Conservation (phyloP, 352 stramenopile genomes). For the Halophytophthora batemanensis region DNA sequence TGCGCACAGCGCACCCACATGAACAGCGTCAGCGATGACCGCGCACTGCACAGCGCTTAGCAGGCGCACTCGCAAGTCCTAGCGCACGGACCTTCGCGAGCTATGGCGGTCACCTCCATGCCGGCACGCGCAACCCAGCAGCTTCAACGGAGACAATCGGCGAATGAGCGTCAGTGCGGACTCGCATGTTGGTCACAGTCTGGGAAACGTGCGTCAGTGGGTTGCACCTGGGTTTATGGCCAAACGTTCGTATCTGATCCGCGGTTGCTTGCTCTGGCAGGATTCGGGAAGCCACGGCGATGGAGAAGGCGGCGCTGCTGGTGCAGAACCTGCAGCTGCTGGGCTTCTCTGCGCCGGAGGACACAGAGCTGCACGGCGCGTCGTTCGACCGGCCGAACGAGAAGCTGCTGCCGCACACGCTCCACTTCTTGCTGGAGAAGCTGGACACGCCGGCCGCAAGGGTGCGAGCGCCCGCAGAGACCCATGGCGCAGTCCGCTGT, state of each 20-base stretch:
- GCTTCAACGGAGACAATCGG: too few relatives aligned
- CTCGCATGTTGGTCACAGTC: too few relatives aligned
- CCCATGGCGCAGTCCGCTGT: too few relatives aligned
- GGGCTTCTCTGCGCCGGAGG: conserved; percentile 14
- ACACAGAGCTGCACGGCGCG: conserved; percentile 17
- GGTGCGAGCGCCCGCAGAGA: conserved; percentile 6
- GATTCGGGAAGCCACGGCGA: neutral
- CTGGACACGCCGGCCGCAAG: conserved; percentile 16
- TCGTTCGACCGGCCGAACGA: conserved; percentile 60
- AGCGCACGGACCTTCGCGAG: neutral
- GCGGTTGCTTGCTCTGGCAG: too few relatives aligned
- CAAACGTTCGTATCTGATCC: too few relatives aligned
- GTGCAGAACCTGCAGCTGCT: conserved; percentile 47
- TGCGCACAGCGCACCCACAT: too few relatives aligned
- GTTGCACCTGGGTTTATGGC: too few relatives aligned
- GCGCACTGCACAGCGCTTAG: too few relatives aligned
- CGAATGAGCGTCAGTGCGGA: too few relatives aligned
- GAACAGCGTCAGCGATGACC: too few relatives aligned
- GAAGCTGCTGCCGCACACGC: conserved; percentile 42
- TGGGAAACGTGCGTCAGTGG: neutral
- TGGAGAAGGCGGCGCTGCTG: conserved; percentile 43
- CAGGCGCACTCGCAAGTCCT: too few relatives aligned
- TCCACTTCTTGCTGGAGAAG: conserved; percentile 47
- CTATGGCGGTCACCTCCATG: neutral
- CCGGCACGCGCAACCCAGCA: too few relatives aligned